phyloP scores from a whole-genome alignment of 768 basidiomycete genomes.

The Termitomyces bulborhizus region DNA sequence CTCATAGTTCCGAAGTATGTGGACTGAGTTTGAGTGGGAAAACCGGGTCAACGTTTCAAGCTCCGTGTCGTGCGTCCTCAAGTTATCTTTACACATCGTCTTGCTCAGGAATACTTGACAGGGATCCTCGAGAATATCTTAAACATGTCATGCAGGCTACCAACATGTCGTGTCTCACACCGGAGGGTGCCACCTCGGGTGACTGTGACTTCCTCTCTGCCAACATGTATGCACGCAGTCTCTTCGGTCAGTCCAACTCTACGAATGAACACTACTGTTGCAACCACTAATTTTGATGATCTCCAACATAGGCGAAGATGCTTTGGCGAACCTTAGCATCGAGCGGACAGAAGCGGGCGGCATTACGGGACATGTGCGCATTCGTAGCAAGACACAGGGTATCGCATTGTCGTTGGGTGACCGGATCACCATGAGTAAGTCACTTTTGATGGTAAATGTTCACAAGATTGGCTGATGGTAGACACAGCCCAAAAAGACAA shows the following conservation, averaged over 20 bases:
- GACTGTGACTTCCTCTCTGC: slow-evolving; percentile 97
- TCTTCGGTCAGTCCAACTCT: slow-evolving; percentile 67
- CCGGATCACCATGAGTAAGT: slow-evolving; percentile 63
- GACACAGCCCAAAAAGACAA: slow-evolving; percentile 34
- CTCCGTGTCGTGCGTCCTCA: slow-evolving; percentile 60
- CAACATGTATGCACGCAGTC: slow-evolving; percentile 91
- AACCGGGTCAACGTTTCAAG: slow-evolving; percentile 95
- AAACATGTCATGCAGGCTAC: slow-evolving; percentile 94
- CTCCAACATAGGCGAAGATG: slow-evolving; percentile 75
- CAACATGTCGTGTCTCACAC: slow-evolving; percentile 96
- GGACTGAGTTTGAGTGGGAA: slow-evolving; percentile 99
- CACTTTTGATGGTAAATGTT: background rate
- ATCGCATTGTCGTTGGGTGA: slow-evolving; percentile 95
- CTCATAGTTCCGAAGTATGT: slow-evolving; percentile 88
- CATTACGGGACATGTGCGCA: slow-evolving; percentile 90
- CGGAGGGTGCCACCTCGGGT: slow-evolving; percentile 89
- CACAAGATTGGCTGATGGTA: background rate
- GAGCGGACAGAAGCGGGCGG: slow-evolving; percentile 78
- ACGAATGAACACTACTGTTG: background rate
- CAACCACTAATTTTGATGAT: background rate
- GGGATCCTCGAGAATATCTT: slow-evolving; percentile 85
- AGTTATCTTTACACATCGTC: background rate
- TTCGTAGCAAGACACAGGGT: slow-evolving; percentile 96
- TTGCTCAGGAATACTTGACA: slow-evolving; percentile 19
- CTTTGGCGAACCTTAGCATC: slow-evolving; percentile 89